phyloP scores from a whole-genome alignment of 176 grass and related monocot species.

The Oropetium thomaeum region DNA sequence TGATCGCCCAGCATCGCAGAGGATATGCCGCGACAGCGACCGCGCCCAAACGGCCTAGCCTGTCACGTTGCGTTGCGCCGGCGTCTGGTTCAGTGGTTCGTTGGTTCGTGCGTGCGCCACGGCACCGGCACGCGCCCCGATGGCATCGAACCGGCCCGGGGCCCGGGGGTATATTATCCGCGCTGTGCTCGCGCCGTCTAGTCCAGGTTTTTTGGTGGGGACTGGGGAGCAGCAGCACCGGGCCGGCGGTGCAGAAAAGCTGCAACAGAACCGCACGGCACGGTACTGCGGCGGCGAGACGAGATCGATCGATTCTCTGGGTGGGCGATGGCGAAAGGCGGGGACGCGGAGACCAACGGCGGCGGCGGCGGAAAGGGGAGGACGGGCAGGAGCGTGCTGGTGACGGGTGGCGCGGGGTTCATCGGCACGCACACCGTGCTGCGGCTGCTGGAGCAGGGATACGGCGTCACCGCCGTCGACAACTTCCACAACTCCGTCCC shows the following conservation, averaged over 20 bases:
- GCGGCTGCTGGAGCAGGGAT: constrained; percentile 66
- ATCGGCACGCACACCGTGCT: constrained; percentile 97
- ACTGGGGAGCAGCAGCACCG: too few species aligned
- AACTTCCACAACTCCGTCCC: constrained; percentile 95
- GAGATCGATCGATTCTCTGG: background rate
- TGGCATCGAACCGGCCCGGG: background rate
- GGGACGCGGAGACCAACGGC: background rate
- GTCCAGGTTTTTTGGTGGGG: too few species aligned
- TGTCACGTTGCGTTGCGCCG: constrained; percentile 1
- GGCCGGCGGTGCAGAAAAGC: background rate
- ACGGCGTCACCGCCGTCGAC: constrained; percentile 72
- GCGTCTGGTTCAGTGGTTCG: too few species aligned
- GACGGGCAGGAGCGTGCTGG: constrained; percentile 49
- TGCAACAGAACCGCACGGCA: background rate
- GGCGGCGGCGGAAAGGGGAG: background rate
- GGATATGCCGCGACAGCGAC: background rate
- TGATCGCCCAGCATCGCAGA: background rate
- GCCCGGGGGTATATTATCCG: background rate
- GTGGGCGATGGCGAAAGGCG: constrained; percentile 39
- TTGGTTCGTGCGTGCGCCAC: background rate
- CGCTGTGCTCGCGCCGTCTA: background rate
- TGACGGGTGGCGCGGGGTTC: constrained; percentile 87
- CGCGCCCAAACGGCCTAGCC: background rate
- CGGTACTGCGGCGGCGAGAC: too few species aligned
- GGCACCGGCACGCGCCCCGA: constrained; percentile 21